phyloP scores from a whole-genome alignment of 768 basidiomycete genomes.

The Macrolepiota fuliginosa region DNA sequence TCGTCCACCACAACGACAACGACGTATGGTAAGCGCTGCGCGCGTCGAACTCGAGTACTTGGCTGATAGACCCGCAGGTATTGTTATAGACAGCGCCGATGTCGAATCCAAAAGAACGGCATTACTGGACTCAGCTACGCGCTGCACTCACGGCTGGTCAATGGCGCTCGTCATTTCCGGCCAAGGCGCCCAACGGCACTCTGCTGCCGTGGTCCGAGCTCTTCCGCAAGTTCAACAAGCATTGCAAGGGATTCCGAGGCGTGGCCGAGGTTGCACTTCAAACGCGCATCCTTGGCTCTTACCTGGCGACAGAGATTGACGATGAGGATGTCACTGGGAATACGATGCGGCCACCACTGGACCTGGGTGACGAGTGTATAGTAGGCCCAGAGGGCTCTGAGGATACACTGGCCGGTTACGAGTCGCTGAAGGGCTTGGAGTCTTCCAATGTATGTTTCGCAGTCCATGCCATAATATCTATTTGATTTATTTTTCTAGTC shows the following conservation, averaged over 20 bases:
- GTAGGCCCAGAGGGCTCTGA: slow-evolving; percentile 52
- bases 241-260: slow-evolving; percentile 60
- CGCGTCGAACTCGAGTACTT: background rate
- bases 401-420: slow-evolving; percentile 56
- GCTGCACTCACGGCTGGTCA: slow-evolving; percentile 67
- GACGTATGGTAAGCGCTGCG: background rate
- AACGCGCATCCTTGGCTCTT: slow-evolving; percentile 60
- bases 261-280: slow-evolving; percentile 66
- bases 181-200: slow-evolving; percentile 52
- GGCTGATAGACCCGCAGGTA: background rate
- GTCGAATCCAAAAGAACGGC: slow-evolving; percentile 55
- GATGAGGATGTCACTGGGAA: slow-evolving; percentile 46
- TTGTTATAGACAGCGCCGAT: slow-evolving; percentile 13
- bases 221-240: slow-evolving; percentile 85
- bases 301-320: slow-evolving; percentile 53
- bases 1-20: slow-evolving; percentile 1
- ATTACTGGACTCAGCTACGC: slow-evolving; percentile 80
- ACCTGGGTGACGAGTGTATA: slow-evolving; percentile 55
- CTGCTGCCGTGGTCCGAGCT: slow-evolving; percentile 74
- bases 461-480: background rate
- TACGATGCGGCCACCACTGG: slow-evolving; percentile 29
- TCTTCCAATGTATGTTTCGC: slow-evolving; percentile 52
- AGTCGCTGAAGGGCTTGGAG: slow-evolving; percentile 48
- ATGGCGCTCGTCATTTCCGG: slow-evolving; percentile 65
- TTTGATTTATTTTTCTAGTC: slow-evolving; percentile 42